Percentiles rank a stretch among this genome's conserved stretches.
Conservation (phyloP, 306 rosid species). For the Betula pendula region DNA sequence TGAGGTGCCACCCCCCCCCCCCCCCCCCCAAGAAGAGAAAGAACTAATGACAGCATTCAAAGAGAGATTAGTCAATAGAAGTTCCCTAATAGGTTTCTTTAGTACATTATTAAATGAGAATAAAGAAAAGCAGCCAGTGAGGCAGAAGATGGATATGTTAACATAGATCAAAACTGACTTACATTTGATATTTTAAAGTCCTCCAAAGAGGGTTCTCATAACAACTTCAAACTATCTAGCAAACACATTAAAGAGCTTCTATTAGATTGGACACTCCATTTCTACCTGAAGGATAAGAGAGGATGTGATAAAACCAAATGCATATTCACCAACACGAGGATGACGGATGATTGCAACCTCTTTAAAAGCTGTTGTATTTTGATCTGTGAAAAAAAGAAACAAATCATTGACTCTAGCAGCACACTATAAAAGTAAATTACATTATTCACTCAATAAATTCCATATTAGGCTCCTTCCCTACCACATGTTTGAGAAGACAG, state of each 20-base stretch:
- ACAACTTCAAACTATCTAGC: not conserved
- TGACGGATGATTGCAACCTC: conserved; percentile 62
- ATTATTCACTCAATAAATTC: not conserved
- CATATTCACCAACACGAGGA: conserved; percentile 57
- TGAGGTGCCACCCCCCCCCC: not conserved
- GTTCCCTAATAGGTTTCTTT: not conserved
- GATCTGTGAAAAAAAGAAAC: conserved; percentile 33
- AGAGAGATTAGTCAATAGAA: not conserved
- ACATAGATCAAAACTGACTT: not conserved
- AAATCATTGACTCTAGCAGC: not conserved
- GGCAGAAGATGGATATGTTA: not conserved
- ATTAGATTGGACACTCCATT: not conserved
- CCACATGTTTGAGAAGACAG: no score
- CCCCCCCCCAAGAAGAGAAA: not conserved
- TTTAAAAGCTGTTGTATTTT: conserved; percentile 55
- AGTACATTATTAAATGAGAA: not conserved
- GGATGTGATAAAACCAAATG: conserved; percentile 56
- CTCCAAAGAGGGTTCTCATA: not conserved
- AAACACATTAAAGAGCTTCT: not conserved
- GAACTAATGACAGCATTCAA: not conserved
- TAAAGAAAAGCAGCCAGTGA: not conserved
- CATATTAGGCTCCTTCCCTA: not conserved
- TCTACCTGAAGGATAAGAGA: conserved; percentile 52
- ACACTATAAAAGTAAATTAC: not conserved
- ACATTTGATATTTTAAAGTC: not conserved